Evolutionary conservation across 345 rosid genomes (phyloP), one percentile per base, ranked within the genome.

Genomic region (Murraya paniculata): DNA sequence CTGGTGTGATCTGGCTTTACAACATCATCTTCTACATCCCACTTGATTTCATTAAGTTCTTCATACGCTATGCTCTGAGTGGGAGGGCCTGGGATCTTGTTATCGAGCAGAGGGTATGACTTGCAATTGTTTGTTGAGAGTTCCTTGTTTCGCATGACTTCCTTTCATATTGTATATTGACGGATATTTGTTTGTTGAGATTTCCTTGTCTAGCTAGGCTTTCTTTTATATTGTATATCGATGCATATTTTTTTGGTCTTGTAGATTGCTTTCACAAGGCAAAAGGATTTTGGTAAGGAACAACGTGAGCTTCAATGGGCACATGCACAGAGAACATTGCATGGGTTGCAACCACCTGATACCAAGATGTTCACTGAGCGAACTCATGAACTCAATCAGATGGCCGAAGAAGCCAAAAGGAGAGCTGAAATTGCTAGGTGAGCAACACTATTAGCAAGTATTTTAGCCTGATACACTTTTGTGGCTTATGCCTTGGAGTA

Each of bases 61-160:
- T 96, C 77, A 92, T 85, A 25, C 95, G 99, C 33, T 96, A 96
- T 75, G 93, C 93, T 24, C 88, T 96, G 79, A 96, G 99, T 67
- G 99, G 98, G 68, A 87, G 91, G 88, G 99, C 99, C 22, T 96
- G 99, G 99, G 99, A 96, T 88, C 97, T 96, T 72, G 99, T 94
- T 45, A 91, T 94, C 28, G 98, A 96, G 87, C 97, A 96, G 84
- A 94, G 98, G 97, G 99, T 96, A 92, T 21, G 91, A 38, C 28
- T 71, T 48, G 31, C 58, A 30, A 33, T 45, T 45, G 18, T 13
- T 45, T 16, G 11, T 33, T 73, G 53, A 11, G 10, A 39, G 22
- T 19, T 45, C 28, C 30, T 69, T n/a, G 27, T 50, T 3, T 21
- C 19, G 21, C 6, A 18, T 11, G 24, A 57, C 8, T 39, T 25